Base-by-base conservation (phyloP, 192 early-diverging fungal species). In the Lobulomyces angularis region DNA sequence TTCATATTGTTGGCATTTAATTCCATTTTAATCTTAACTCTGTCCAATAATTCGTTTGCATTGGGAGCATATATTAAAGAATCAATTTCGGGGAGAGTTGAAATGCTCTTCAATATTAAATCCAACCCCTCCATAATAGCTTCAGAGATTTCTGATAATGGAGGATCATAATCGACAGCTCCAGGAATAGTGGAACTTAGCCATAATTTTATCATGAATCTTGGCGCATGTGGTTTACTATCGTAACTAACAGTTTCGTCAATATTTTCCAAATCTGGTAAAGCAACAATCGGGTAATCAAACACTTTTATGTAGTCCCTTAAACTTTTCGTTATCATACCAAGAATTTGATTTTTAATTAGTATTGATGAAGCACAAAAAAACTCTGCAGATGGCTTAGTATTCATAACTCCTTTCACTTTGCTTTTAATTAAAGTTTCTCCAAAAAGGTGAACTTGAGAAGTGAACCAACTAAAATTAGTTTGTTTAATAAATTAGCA, bases 161-260 rank as follows among this genome's bases (percentile, higher is more conserved):
- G 50, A 25, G 74, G 74, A 20, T 77, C 74, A 41, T 60, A 77
- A 40, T 63, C 64, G 37, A 77, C 56, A 14, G 22, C 36, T 58
- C 42, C 19, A 20, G 30, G n/a, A n/a, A n/a, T n/a, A n/a, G n/a
- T n/a, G 8, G 28, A 30, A 42, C 60, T 66, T 6, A 69, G 46
- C 48, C 60, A 58, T 8, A 72, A 51, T 8, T 57, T 56, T 1
- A 69, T 61, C 14, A 56, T 41, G 35, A 69, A 67, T 1, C 66
- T 41, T 4, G 66, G 66, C 0, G 59, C 46, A 29, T 53, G 56
- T 8, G 18, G 40, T 32, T 33, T 35, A 4, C 22, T 21, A 25
- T 37, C 42, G 39, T 24, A 9, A n/a, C 37, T 43, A 9, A 50
- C 30, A 24, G 45, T 29, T 12, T 38, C 46, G 26, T 55, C n/a